Base-by-base conservation (phyloP, 1,284 basidiomycete genomes). In the Cryptococcus sp. region DNA sequence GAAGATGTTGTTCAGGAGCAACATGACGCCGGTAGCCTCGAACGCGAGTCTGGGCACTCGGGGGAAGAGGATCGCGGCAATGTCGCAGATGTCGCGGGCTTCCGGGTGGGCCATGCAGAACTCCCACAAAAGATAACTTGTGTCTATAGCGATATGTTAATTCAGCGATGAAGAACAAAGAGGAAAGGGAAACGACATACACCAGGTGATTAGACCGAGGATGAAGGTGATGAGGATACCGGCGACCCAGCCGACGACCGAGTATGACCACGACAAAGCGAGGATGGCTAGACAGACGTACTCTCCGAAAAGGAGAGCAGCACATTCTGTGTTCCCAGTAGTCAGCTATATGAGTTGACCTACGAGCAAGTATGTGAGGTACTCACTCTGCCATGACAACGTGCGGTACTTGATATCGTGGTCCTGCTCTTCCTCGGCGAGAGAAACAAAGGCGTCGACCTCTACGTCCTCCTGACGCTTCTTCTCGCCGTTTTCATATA, bases 51-150 rank as follows among this genome's bases (percentile, higher is more conserved):
- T 50, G 17, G 68, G 67, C 27, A 65, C 50, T 16, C 53, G 30
- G 3, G 68, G 63, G 61, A 75, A 75, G 43, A 87, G 80, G 41
- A 82, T 78, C 30, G 80, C 80, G 3, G 85, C 85, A 35, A 87
- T 84, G 63, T 88, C 86, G 69, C 84, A 86, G 27, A 87, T 84
- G 65, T 87, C 83, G n/a, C 81, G 80, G 13, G 82, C 75, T 54
- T 85, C 81, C 0, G 86, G 86, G 60, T 88, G 82, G 58, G 78
- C 78, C 66, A 88, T 79, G 71, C 84, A 86, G 73, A 83, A 88
- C 55, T 76, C 68, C 75, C 73, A 77, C 10, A 73, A 60, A n/a
- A 67, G 49, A 54, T 77, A 77, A 13, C 65, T 68, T 1, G 74
- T 76, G 63, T 75, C 72, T 75, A 50, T n/a, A 48, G 48, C 25